A percentile compares a stretch with the other conserved stretches of the same genome.
phyloP scores from a whole-genome alignment of 2,329 filamentous ascomycete species.

The Epichloe festucae region DNA sequence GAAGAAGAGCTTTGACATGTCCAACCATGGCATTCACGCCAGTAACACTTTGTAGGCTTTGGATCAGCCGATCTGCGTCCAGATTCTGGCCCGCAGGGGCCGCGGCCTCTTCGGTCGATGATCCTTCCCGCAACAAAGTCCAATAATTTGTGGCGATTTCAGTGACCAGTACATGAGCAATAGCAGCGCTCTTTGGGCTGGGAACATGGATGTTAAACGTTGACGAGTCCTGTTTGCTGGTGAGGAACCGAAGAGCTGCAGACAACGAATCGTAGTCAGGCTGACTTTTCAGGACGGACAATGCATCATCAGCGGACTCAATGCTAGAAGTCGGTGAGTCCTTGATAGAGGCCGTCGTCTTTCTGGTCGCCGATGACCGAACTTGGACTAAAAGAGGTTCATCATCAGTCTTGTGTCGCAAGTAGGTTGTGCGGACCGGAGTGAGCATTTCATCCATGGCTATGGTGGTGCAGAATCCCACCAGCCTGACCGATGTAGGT shows the following conservation, averaged over 20 bases:
- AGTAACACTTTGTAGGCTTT: constrained; percentile 57
- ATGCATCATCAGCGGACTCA: constrained; percentile 33
- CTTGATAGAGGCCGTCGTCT: not conserved
- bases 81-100: constrained; percentile 10
- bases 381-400: constrained; percentile 27
- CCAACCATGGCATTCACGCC: constrained; percentile 67
- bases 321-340: constrained; percentile 5
- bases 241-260: constrained; percentile 39
- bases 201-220: constrained; percentile 27
- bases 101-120: constrained; percentile 7
- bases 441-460: constrained; percentile 44
- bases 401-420: constrained; percentile 21
- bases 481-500: too few relatives aligned
- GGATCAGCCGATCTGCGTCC: constrained; percentile 40
- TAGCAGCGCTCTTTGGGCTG: constrained; percentile 55
- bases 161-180: constrained; percentile 61
- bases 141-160: constrained; percentile 76
- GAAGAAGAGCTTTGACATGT: constrained; percentile 51
- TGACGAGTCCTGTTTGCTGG: constrained; percentile 9
- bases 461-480: not conserved
- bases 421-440: constrained; percentile 39
- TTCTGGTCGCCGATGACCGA: constrained; percentile 10
- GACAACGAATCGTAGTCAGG: constrained; percentile 47
- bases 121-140: constrained; percentile 43
- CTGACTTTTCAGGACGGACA: constrained; percentile 48